phyloP scores from a whole-genome alignment of 805 yeast genomes.

The Saturnispora saitoi region DNA sequence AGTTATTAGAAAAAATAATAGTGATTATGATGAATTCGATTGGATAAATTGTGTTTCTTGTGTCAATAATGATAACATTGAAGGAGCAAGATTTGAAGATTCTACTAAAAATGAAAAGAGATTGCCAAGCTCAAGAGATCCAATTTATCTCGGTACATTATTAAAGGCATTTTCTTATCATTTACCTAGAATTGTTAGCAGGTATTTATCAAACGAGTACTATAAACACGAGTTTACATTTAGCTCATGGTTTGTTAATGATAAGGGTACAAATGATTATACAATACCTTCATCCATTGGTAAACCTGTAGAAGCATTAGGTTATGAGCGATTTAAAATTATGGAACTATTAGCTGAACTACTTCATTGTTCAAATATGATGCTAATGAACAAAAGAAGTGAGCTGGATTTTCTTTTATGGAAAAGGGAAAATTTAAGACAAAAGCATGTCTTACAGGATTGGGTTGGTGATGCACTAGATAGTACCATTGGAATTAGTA shows the following conservation, averaged over 20 bases:
- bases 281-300: slow-evolving; percentile 47
- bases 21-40: slow-evolving; percentile 70
- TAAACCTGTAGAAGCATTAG: slow-evolving; percentile 54
- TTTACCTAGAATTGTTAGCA: slow-evolving; percentile 24
- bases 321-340: slow-evolving; percentile 82
- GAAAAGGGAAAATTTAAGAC: slow-evolving; percentile 65
- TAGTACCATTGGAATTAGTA: slow-evolving; percentile 4
- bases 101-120: slow-evolving; percentile 21
- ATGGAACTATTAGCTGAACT: slow-evolving; percentile 90
- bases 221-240: slow-evolving; percentile 12
- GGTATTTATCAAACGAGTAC: slow-evolving; percentile 26
- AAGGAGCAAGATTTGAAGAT: background rate
- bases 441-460: slow-evolving; percentile 34
- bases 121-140: slow-evolving; percentile 86
- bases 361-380: slow-evolving; percentile 94
- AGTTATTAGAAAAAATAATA: slow-evolving; percentile 86
- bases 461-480: slow-evolving; percentile 4
- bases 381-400: slow-evolving; percentile 66
- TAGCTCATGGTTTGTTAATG: background rate
- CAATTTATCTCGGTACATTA: slow-evolving; percentile 83
- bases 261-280: background rate
- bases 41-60: slow-evolving; percentile 25
- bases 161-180: slow-evolving; percentile 59
- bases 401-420: slow-evolving; percentile 53
- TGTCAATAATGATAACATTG: slow-evolving; percentile 6